phyloP scores from a whole-genome alignment of 129 eudicot genomes.

The Escallonia herrerae region DNA sequence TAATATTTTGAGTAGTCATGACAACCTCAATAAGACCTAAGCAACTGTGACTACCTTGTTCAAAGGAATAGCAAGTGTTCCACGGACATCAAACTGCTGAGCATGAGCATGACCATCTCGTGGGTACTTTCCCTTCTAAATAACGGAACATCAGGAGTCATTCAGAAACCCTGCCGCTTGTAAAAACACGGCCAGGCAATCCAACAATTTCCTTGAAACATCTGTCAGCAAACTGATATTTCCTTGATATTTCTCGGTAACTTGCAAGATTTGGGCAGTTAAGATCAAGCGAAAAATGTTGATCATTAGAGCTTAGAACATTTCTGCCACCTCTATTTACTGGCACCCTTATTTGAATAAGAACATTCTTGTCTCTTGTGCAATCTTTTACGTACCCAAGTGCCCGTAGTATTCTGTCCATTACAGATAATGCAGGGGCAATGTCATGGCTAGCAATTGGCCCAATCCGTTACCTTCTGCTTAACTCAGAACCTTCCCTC shows the following conservation, averaged over 20 bases:
- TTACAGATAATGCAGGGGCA: conserved; percentile 54
- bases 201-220: conserved; percentile 51
- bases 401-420: conserved; percentile 60
- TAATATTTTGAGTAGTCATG: conserved; percentile 62
- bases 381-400: conserved; percentile 43
- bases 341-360: conserved; percentile 88
- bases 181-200: conserved; percentile 80
- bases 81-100: conserved; percentile 64
- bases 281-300: conserved; percentile 56
- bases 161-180: conserved; percentile 74
- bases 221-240: conserved; percentile 49
- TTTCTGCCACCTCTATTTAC: conserved; percentile 44
- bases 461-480: conserved; percentile 64
- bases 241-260: conserved; percentile 64
- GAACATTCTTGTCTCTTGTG: conserved; percentile 46
- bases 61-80: conserved; percentile 91
- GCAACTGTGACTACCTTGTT: conserved; percentile 52
- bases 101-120: conserved; percentile 84
- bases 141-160: conserved; percentile 89
- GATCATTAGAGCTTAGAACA: conserved; percentile 54
- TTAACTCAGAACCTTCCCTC: conserved; percentile 37
- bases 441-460: conserved; percentile 34
- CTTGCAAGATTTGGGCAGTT: conserved; percentile 59
- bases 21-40: conserved; percentile 90
- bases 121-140: conserved; percentile 66